A percentile compares a stretch with the other conserved stretches of the same genome.
These are phyloP conservation scores for Stropharia rugosoannulata DNA, from an alignment of 768 basidiomycete species.

Conservation along the genomic window DNA sequence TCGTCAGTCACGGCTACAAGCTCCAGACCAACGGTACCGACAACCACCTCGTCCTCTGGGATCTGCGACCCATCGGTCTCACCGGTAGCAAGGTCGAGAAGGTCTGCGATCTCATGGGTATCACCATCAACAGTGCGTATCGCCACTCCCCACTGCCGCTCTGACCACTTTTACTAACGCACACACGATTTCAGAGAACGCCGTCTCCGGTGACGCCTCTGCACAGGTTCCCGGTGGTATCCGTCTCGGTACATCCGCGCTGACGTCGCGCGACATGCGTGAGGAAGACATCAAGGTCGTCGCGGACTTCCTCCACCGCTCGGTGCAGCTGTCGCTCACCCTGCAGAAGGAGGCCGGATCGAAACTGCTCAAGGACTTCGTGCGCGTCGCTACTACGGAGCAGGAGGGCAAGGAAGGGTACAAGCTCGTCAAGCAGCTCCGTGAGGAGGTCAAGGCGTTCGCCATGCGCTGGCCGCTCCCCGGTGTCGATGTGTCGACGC, in stretches of 20 bases:
- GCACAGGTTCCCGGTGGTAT: conserved; percentile 97
- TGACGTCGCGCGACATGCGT: conserved; percentile 93
- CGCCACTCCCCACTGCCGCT: too few relatives aligned
- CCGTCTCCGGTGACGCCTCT: conserved; percentile 94
- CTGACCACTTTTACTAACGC: conserved; percentile 4
- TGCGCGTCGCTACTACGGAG: conserved; percentile 70
- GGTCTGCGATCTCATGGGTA: conserved; percentile 94
- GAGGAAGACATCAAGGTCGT: conserved; percentile 87
- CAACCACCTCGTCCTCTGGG: conserved; percentile 98
- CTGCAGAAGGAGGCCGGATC: conserved; percentile 94
- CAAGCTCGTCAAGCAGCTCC: conserved; percentile 68
- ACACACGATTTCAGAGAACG: conserved; percentile 66
- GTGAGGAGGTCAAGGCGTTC: conserved; percentile 78
- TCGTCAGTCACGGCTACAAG: conserved; percentile 84
- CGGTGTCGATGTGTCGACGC: conserved; percentile 59
- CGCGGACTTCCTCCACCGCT: conserved; percentile 89
- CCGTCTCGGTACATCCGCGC: conserved; percentile 90
- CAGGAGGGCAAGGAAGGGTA: conserved; percentile 72
- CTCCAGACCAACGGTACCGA: conserved; percentile 97
- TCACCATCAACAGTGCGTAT: conserved; percentile 89
- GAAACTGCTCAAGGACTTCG: conserved; percentile 96
- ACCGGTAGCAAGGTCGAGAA: conserved; percentile 99
- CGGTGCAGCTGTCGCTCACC: conserved; percentile 85
- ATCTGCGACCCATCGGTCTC: conserved; percentile 89
- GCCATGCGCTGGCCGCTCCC: conserved; percentile 91